These are phyloP conservation scores for Salinomyces thailandicus DNA, from an alignment of 2,329 filamentous ascomycete species.

Conservation along the genomic window DNA sequence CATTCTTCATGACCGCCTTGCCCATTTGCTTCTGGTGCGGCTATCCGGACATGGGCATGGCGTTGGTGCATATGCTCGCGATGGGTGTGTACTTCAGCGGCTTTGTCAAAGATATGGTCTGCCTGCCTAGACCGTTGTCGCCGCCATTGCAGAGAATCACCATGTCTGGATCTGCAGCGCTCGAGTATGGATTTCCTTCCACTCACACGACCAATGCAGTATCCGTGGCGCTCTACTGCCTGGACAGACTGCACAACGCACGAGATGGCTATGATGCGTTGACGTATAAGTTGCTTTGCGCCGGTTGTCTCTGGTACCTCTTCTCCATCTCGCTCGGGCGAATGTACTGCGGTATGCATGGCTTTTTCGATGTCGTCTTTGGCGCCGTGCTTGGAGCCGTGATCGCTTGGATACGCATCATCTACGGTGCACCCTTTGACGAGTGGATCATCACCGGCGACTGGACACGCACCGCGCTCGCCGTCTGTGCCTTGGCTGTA, in stretches of 20 bases:
- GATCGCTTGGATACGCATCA: slow-evolving; percentile 46
- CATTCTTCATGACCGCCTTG: slow-evolving; percentile 94
- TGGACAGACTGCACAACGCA: slow-evolving; percentile 58
- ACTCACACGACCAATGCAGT: slow-evolving; percentile 96
- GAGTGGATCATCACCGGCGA: slow-evolving; percentile 56
- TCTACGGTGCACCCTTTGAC: slow-evolving; percentile 52
- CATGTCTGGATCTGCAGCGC: slow-evolving; percentile 88
- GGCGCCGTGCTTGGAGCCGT: slow-evolving; percentile 67
- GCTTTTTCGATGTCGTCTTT: slow-evolving; percentile 79
- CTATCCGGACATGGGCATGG: slow-evolving; percentile 72
- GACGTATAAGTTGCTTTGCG: slow-evolving; percentile 30
- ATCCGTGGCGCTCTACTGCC: slow-evolving; percentile 76
- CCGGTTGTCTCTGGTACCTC: slow-evolving; percentile 73
- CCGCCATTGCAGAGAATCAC: slow-evolving; percentile 89
- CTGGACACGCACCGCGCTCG: slow-evolving; percentile 53
- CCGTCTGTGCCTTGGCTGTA: slow-evolving; percentile 57
- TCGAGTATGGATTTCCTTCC: slow-evolving; percentile 95
- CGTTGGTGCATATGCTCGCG: slow-evolving; percentile 52
- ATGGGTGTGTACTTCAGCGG: slow-evolving; percentile 62
- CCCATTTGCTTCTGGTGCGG: slow-evolving; percentile 97
- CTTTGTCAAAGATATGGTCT: slow-evolving; percentile 88
- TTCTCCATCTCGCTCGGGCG: slow-evolving; percentile 81
- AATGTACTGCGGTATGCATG: slow-evolving; percentile 97
- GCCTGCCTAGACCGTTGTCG: slow-evolving; percentile 80
- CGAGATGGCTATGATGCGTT: slow-evolving; percentile 47